These are phyloP conservation scores for Lodderomyces pseudojiufengensis DNA, from an alignment of 1,139 yeast species.

Conservation along the genomic window DNA sequence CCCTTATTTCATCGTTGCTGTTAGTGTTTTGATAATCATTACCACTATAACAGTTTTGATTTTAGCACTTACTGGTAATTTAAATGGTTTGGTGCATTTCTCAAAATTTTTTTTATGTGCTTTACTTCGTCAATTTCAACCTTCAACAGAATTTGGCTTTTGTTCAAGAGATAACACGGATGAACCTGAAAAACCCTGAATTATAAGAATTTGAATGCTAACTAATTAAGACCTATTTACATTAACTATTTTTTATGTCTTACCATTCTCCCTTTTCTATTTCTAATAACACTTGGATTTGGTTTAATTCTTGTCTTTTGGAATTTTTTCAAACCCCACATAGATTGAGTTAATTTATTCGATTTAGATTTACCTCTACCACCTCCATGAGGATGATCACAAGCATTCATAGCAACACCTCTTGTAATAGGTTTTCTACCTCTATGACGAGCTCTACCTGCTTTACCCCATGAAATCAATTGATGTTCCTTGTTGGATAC, in stretches of 20 bases:
- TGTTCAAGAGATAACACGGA: too few species aligned
- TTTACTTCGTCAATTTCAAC: too few species aligned
- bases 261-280: slow-evolving; percentile 12
- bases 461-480: slow-evolving; percentile 89
- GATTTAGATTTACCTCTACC: slow-evolving; percentile 99
- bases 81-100: too few species aligned
- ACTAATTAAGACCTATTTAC: too few species aligned
- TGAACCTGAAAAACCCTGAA: too few species aligned
- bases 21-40: too few species aligned
- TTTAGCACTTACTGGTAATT: too few species aligned
- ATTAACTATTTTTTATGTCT: slow-evolving; percentile 9
- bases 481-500: slow-evolving; percentile 96
- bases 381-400: slow-evolving; percentile 99
- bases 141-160: too few species aligned
- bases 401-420: slow-evolving; percentile 98
- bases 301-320: slow-evolving; percentile 70
- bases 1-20: too few species aligned
- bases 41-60: too few species aligned
- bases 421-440: slow-evolving; percentile 95
- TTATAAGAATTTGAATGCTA: too few species aligned
- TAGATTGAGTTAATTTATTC: slow-evolving; percentile 87
- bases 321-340: slow-evolving; percentile 96
- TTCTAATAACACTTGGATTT: slow-evolving; percentile 10
- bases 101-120: too few species aligned
- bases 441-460: slow-evolving; percentile 90